Percentiles rank a stretch among this genome's conserved stretches.
Conservation (phyloP, 2,329 filamentous ascomycete genomes). For the Pseudocercospora eumusae region DNA sequence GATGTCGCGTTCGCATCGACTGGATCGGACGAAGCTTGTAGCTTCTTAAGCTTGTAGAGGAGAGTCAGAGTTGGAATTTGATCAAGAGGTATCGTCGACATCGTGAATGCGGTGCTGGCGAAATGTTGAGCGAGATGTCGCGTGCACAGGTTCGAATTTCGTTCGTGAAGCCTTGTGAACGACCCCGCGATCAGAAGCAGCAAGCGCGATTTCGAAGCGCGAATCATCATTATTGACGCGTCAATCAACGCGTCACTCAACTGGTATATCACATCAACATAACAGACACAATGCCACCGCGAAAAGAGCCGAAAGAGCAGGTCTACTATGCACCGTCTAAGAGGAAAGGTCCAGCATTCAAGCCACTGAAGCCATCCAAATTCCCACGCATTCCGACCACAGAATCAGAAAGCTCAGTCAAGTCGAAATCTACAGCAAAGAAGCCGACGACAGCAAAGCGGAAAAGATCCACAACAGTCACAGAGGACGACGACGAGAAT, state of each 20-base stretch:
- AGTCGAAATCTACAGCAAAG: slow-evolving; percentile 16
- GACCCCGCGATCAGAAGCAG: not conserved
- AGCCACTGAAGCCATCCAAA: slow-evolving; percentile 36
- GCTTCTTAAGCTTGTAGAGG: slow-evolving; percentile 64
- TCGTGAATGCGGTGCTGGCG: not conserved
- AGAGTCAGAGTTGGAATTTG: slow-evolving; percentile 64
- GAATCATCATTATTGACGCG: not conserved
- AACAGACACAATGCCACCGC: slow-evolving; percentile 30
- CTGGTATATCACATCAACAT: too few relatives aligned
- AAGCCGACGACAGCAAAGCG: slow-evolving; percentile 14
- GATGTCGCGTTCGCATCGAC: slow-evolving; percentile 47
- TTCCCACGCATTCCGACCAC: slow-evolving; percentile 51
- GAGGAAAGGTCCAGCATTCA: slow-evolving; percentile 39
- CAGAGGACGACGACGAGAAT: slow-evolving; percentile 25
- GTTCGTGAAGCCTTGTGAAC: slow-evolving; percentile 4
- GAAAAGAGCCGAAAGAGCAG: slow-evolving; percentile 39
- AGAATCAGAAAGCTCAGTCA: slow-evolving; percentile 28
- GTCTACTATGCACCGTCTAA: slow-evolving; percentile 40
- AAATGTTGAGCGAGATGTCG: not conserved
- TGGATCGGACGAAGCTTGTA: slow-evolving; percentile 51
- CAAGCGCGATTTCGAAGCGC: not conserved
- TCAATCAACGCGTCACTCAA: not conserved
- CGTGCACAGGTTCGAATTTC: not conserved
- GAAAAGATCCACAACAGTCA: slow-evolving; percentile 15
- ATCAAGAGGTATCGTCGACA: slow-evolving; percentile 44